Evolutionary conservation across 2,329 filamentous ascomycete genomes (phyloP), one percentile per base, ranked within the genome.

Genomic region (Coniochaeta hoffmannii): DNA sequence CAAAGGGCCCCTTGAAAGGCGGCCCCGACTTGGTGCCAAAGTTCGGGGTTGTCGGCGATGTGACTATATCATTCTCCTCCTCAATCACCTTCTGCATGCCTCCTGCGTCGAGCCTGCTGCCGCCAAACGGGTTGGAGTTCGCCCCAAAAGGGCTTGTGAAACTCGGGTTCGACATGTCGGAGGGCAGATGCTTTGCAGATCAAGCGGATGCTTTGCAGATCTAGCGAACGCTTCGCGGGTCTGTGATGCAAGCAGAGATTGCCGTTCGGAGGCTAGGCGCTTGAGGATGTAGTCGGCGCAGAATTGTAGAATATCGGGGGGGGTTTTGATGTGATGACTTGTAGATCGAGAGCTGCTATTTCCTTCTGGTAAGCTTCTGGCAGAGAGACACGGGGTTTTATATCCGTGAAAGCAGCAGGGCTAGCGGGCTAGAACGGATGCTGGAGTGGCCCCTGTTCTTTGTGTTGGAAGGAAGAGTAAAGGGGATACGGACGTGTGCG

Each of bases 41-140:
- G 56, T 71, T 80, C 31, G 81, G 71, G 55, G 83, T 79, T 58
- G 89, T 90, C 58, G 90, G 89, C 54, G 89, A 92, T 5, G 41
- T 84, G 66, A 92, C 79, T 59, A 76, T 77, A 66, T 92, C 89
- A 66, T 83, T 85, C 69, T 93, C 89, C 65, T 95, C 90, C 72
- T 95, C 90, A 57, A 93, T 85, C 59, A 89, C 82, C 59, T 73
- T 69, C 56, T 77, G 73, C 71, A 79, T 76, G 44, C 65, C 59
- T 58, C 72, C 70, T 30, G 64, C 60, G 52, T 70, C 64, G 67
- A 69, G 64, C 73, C 68, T 76, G 60, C 76, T 73, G 60, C 73
- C 74, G 57, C 87, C 86, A 64, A 92, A 92, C 34, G 89, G 89
- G 71, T 92, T 94, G 71, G 76, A 78, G 63, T 83, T 82, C 53